Base-by-base conservation (phyloP, 75 land plant species). In the Pinus tabuliformis region DNA sequence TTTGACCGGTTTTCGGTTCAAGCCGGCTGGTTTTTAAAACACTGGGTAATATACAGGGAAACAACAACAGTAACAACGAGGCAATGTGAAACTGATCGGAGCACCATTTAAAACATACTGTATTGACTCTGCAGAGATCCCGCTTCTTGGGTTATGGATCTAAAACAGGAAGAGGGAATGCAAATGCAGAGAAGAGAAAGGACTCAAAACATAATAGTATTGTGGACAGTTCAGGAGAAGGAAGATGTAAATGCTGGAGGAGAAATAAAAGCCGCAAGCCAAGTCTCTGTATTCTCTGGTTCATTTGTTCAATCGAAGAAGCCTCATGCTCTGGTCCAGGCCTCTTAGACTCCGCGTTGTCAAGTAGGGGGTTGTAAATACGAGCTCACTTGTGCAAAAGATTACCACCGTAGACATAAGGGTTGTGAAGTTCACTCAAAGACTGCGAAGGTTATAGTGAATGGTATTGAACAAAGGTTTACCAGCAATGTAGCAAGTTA, bases 321-420 rank as follows among this genome's bases (percentile, higher is more conserved):
- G 75, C 58, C 72, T 4, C 79, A 66, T 28, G 59, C 77, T 4
- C 18, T 74, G 42, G 65, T 68, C 39, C 85, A 82, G 71, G 70
- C 60, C 42, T 75, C 56, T 3, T 84, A 78, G 28, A 62, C 45
- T 18, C 81, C 84, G 4, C 73, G 59, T 6, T 93, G 95, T 80
- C 95, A 93, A 74, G 95, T 90, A 52, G 91, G 88, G 79, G 95
- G 95, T 12, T 93, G 93, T 73, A 83, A 86, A 30, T 58, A 87
- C 30, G 93, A 93, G 33, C 89, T 93, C 2, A 66, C 83, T 56
- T 59, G 81, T 45, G 84, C 88, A 8, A 93, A 90, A 75, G 91
- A 90, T 64, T 93, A 93, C 57, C 89, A 93, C 76, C 80, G 91
- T 30, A 81, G 82, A 3, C 95, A 93, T 64, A 82, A 85, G 62